These are phyloP conservation scores for Irpex sp. DNA, from an alignment of 1,284 basidiomycete genomes.

Conservation along the genomic window DNA sequence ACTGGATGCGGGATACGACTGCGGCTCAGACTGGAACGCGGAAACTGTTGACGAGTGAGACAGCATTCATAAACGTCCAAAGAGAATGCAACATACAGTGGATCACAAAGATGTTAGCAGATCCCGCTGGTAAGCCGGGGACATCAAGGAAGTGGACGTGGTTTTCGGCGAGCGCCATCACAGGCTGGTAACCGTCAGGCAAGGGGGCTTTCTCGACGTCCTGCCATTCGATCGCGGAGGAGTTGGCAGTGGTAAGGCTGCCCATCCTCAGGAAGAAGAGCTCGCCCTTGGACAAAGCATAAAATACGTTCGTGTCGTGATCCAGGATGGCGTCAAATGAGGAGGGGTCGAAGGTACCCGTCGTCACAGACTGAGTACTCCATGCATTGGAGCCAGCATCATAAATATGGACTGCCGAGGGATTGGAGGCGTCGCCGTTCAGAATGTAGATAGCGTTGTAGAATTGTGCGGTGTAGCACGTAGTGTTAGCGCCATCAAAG, in stretches of 20 bases:
- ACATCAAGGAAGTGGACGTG: constrained; percentile 80
- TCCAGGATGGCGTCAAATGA: constrained; percentile 71
- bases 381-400: constrained; percentile 61
- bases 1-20: constrained; percentile 50
- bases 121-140: constrained; percentile 61
- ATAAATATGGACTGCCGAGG: constrained; percentile 66
- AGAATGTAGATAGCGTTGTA: constrained; percentile 78
- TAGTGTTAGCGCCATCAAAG: constrained; percentile 62
- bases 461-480: constrained; percentile 76
- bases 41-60: constrained; percentile 46
- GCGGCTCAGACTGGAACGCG: constrained; percentile 76
- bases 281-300: constrained; percentile 58
- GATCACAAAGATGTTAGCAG: constrained; percentile 80
- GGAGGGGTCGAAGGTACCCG: constrained; percentile 51
- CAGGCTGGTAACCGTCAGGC: constrained; percentile 56
- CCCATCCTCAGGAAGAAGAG: constrained; percentile 70
- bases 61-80: not conserved
- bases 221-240: constrained; percentile 57
- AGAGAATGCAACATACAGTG: constrained; percentile 59
- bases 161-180: constrained; percentile 78
- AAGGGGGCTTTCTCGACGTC: constrained; percentile 54
- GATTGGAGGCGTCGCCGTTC: constrained; percentile 66
- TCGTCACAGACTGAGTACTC: constrained; percentile 54
- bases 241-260: constrained; percentile 53
- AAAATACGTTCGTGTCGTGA: constrained; percentile 86